Conservation (phyloP, 345 rosid genomes). For the Trapa incisa region DNA sequence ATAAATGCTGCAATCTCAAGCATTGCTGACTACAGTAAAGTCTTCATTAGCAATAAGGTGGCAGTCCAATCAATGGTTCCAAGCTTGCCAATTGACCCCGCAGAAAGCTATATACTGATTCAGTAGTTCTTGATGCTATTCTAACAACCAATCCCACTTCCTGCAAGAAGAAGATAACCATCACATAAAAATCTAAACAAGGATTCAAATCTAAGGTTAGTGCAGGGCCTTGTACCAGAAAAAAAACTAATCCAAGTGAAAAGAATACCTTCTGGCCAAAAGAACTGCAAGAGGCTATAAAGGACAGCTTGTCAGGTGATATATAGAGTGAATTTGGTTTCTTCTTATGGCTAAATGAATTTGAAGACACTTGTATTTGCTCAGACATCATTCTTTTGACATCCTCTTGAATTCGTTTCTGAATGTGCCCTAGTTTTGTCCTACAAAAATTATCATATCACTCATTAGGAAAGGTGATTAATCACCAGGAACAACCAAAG, state of each 20-base stretch:
- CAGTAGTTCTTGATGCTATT: constrained; percentile 69
- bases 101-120: constrained; percentile 68
- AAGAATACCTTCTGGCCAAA: constrained; percentile 68
- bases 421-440: constrained; percentile 56
- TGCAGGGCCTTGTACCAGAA: neutral
- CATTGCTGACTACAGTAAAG: neutral
- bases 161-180: constrained; percentile 20
- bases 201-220: neutral
- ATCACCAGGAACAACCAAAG: neutral
- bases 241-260: neutral
- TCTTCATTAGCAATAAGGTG: constrained; percentile 37
- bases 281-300: constrained; percentile 69
- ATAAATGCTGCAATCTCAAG: neutral
- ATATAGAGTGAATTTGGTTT: constrained; percentile 12
- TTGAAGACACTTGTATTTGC: constrained; percentile 40
- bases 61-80: constrained; percentile 56
- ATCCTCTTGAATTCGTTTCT: constrained; percentile 54
- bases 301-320: constrained; percentile 31
- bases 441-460: constrained; percentile 20
- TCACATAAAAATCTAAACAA: neutral
- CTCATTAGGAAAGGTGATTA: neutral
- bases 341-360: constrained; percentile 14
- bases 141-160: constrained; percentile 61
- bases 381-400: constrained; percentile 71
- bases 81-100: constrained; percentile 42